phyloP scores from a whole-genome alignment of 2,329 filamentous ascomycete species.

The Penicillium fuscoglaucum region DNA sequence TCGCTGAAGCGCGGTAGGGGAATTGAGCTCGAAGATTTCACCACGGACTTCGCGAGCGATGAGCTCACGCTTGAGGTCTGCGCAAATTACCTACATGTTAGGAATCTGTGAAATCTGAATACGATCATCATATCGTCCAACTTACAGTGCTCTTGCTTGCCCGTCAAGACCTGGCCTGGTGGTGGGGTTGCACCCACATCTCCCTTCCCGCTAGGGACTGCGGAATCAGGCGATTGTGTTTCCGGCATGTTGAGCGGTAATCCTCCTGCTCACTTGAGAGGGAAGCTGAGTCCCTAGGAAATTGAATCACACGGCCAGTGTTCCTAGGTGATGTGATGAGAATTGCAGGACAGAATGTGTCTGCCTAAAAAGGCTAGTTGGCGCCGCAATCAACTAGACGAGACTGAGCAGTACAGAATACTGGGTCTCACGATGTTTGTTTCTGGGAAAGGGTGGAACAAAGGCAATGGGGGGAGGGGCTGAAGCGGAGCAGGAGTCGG shows the following conservation, averaged over 20 bases:
- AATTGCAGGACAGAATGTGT: constrained; percentile 20
- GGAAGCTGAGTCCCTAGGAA: not conserved
- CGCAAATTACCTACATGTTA: constrained; percentile 11
- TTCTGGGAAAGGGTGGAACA: not conserved
- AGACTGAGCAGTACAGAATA: constrained; percentile 1
- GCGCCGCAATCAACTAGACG: constrained; percentile 19
- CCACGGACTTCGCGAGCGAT: constrained; percentile 83
- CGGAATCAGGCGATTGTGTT: constrained; percentile 11
- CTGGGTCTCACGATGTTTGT: not conserved
- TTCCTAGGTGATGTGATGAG: not conserved
- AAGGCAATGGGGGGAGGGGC: constrained; percentile 3
- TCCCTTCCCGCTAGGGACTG: constrained; percentile 18
- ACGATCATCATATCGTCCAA: constrained; percentile 14
- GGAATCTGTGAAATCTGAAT: not conserved
- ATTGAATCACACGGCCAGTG: not conserved
- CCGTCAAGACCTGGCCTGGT: constrained; percentile 67
- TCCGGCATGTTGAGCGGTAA: constrained; percentile 10
- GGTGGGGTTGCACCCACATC: constrained; percentile 40
- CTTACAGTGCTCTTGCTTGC: constrained; percentile 97
- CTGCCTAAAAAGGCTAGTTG: constrained; percentile 33
- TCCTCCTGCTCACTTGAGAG: not conserved
- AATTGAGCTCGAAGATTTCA: constrained; percentile 91
- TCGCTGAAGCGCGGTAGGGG: constrained; percentile 87
- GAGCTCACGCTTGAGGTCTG: constrained; percentile 94
- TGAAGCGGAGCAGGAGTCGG: constrained; percentile 1